phyloP scores from a whole-genome alignment of 345 rosid genomes.

The Zanthoxylum bungeanum region DNA sequence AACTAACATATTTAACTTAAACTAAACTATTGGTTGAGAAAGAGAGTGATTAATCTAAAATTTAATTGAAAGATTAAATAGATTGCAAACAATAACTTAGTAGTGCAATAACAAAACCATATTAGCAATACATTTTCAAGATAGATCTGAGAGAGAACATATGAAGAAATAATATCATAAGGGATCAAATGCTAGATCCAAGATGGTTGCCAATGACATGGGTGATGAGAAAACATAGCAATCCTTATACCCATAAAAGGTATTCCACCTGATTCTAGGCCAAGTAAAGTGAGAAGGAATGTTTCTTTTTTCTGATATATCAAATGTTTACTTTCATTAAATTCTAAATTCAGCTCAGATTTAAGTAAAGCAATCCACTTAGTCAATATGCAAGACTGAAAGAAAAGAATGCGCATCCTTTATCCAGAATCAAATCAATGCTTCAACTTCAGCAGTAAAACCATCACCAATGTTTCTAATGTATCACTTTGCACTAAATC shows the following conservation, averaged over 20 bases:
- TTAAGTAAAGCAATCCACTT: background rate
- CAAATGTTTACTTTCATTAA: background rate
- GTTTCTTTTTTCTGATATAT: background rate
- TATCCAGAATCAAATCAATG: background rate
- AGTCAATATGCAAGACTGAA: background rate
- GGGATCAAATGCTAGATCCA: background rate
- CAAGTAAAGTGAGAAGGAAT: background rate
- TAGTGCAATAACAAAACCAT: no score
- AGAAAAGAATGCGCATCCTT: background rate
- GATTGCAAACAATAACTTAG: no score
- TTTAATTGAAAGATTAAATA: no score
- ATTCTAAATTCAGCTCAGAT: background rate
- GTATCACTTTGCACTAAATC: background rate
- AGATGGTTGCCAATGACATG: background rate
- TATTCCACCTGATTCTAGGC: background rate
- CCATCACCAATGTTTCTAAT: background rate
- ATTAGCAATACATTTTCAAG: no score
- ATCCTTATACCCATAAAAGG: background rate
- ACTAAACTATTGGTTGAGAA: no score
- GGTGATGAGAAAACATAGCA: background rate
- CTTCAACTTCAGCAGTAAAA: background rate
- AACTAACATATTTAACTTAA: no score
- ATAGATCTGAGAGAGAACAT: no score
- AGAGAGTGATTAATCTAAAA: no score
- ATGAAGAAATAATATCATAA: no score